Evolutionary conservation across 139 green algal genomes (phyloP), one percentile per base, ranked within the genome.

Genomic region (Mesotaenium endlicherianum): DNA sequence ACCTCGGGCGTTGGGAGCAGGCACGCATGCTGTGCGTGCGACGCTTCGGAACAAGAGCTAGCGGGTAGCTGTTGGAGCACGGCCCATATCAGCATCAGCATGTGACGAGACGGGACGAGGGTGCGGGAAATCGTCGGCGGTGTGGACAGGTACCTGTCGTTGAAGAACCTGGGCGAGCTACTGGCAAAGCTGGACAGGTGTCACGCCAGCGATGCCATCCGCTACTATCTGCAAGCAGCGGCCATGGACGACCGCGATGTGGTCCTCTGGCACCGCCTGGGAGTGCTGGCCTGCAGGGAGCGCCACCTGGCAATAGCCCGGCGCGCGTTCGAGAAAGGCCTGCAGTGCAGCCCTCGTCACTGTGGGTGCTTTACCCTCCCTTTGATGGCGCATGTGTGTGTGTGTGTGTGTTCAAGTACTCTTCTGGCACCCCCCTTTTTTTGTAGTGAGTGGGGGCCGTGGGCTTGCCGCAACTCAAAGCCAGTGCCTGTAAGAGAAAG

Each of bases 241-340:
- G 31, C 43, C n/a, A 86, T 88, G 26, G 76, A 88, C 45, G 59
- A 20, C 11, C 30, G 34, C 31, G 83, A 88, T 38, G 83, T 87
- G 1, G 83, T 88, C 17, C 31, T 86, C 8, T 88, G 83, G 83
- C 83, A 88, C 58, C 77, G 59, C 31, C 50, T 83, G 31, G 83
- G 83, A 36, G n/a, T 43, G 11, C 43, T 84, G 42, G 77, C 83
- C 34, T 50, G 38, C 4, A 20, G 40, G 17, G 38, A 70, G n/a
- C 60, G 83, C 43, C 77, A 58, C 31, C 57, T 87, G 38, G 30
- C 40, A 6, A 30, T 88, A 41, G 83, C 83, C 17, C 39, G 83
- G n/a, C 30, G 53, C n/a, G 77, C 77, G 0, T 86, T 88, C 69
- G 83, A 88, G 57, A 40, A 88, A 16, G 83, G 76, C 31, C 41